Conservation (phyloP, 306 rosid genomes). For the Acacia confusa region DNA sequence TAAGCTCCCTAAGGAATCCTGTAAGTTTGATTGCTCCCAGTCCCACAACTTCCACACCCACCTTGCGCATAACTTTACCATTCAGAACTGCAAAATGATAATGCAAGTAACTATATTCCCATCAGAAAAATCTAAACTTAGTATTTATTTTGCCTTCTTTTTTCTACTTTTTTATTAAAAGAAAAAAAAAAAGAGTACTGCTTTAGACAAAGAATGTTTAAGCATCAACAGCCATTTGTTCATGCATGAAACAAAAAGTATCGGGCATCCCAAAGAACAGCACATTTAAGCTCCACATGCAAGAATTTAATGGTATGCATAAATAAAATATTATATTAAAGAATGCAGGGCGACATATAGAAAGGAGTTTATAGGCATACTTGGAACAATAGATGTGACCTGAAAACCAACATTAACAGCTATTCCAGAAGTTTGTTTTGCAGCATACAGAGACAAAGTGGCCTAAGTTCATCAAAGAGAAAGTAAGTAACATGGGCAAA, state of each 20-base stretch:
- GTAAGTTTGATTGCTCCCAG: conserved; percentile 91
- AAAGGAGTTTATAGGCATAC: conserved; percentile 52
- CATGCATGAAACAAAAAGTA: conserved; percentile 3
- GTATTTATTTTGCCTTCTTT: background rate
- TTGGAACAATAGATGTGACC: conserved; percentile 86
- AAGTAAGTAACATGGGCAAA: conserved; percentile 18
- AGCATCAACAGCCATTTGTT: background rate
- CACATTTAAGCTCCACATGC: background rate
- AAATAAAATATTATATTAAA: conserved; percentile 11
- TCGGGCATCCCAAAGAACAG: background rate
- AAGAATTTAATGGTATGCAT: conserved; percentile 11
- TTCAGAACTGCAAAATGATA: conserved; percentile 56
- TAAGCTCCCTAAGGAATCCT: conserved; percentile 76
- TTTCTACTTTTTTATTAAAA: background rate
- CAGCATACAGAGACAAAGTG: conserved; percentile 84
- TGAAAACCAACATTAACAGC: conserved; percentile 93
- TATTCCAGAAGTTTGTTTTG: conserved; percentile 81
- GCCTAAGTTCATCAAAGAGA: conserved; percentile 59
- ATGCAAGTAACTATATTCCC: conserved; percentile 15
- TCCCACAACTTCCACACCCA: conserved; percentile 88
- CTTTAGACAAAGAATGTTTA: background rate
- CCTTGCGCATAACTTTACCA: conserved; percentile 87
- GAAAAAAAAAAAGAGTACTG: no score
- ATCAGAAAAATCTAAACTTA: background rate
- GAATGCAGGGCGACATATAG: background rate